phyloP scores from a whole-genome alignment of 2,329 filamentous ascomycete species.

The Trichoderma sp. region DNA sequence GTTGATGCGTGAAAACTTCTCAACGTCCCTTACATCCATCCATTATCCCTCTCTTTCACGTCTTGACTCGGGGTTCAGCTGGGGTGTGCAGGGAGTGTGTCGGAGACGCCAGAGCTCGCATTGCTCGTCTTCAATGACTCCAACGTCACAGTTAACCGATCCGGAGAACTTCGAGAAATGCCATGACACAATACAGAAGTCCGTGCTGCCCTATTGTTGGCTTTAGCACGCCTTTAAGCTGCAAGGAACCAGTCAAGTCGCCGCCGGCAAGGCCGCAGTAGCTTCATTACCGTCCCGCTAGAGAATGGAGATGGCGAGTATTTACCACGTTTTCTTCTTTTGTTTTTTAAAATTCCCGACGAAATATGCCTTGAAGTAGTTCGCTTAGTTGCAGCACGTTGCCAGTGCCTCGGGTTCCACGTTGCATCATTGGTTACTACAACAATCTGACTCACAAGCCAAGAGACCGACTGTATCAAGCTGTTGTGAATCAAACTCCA shows the following conservation, averaged over 20 bases:
- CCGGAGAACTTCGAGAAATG: background rate
- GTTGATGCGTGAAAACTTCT: background rate
- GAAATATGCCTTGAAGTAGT: background rate
- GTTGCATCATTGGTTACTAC: background rate
- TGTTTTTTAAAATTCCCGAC: background rate
- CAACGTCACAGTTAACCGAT: background rate
- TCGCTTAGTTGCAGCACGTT: background rate
- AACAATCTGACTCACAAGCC: background rate
- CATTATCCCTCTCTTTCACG: background rate
- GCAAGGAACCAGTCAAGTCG: constrained; percentile 37
- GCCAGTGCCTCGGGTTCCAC: background rate
- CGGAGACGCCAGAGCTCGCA: background rate
- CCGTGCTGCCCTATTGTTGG: constrained; percentile 7
- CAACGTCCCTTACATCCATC: background rate
- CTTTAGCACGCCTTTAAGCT: constrained; percentile 32
- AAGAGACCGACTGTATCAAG: background rate
- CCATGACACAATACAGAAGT: constrained; percentile 12
- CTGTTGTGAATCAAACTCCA: background rate
- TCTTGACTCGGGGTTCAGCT: background rate
- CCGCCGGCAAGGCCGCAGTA: constrained; percentile 26
- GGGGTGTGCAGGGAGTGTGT: background rate
- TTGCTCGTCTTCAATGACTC: background rate
- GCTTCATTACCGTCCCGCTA: constrained; percentile 19
- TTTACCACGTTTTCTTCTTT: constrained; percentile 4
- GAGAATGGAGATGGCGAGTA: constrained; percentile 1